Conservation (phyloP, 129 eudicot genomes). For the Artemisia argyi region DNA sequence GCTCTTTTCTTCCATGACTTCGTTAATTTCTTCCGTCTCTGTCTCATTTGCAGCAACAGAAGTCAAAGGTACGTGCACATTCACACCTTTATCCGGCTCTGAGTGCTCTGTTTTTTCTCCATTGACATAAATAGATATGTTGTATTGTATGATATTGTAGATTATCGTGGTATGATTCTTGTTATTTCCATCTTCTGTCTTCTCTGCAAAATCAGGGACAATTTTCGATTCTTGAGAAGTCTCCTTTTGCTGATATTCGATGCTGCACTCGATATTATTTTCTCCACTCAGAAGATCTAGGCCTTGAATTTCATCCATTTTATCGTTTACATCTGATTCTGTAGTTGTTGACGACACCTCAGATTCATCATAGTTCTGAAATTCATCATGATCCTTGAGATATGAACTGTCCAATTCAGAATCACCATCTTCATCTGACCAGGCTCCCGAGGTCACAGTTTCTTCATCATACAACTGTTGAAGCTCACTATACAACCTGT, state of each 20-base stretch:
- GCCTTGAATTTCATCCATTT: constrained; percentile 7
- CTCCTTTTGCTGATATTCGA: constrained; percentile 22
- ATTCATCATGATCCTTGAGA: constrained; percentile 19
- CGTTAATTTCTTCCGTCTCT: constrained; percentile 6
- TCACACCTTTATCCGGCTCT: constrained; percentile 9
- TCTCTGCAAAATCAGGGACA: constrained; percentile 30
- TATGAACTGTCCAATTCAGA: constrained; percentile 33
- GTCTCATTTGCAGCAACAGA: constrained; percentile 13
- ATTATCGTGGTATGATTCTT: constrained; percentile 14
- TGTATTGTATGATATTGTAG: constrained; percentile 28
- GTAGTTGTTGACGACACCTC: constrained; percentile 24
- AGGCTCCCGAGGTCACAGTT: constrained; percentile 47
- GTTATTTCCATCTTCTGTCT: background rate
- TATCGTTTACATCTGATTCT: background rate
- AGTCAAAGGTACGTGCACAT: constrained; percentile 16
- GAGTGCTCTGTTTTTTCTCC: constrained; percentile 24
- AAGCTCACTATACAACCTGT: constrained; percentile 17
- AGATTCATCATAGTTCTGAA: constrained; percentile 5
- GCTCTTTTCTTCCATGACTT: constrained; percentile 14
- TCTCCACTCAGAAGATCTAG: constrained; percentile 19
- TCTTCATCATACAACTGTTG: constrained; percentile 48
- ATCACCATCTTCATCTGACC: constrained; percentile 49
- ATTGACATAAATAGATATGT: constrained; percentile 19
- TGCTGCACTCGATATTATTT: constrained; percentile 18
- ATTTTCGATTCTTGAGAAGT: constrained; percentile 23